Evolutionary conservation across 1,284 basidiomycete genomes (phyloP).

Genomic region (Ustilago cynodontis): DNA sequence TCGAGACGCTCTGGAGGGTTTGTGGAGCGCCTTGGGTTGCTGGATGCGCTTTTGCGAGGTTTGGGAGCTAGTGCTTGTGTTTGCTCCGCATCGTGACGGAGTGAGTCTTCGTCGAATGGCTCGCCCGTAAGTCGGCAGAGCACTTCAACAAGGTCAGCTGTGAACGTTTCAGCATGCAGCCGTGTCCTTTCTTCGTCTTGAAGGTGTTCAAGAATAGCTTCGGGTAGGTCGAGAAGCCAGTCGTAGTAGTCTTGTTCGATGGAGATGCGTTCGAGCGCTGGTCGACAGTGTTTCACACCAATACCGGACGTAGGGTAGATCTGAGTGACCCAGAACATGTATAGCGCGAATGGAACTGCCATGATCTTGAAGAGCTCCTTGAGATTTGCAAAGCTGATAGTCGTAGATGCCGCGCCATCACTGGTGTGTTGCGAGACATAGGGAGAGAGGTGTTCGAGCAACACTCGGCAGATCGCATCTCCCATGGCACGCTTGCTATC

Average conservation of each 20-base stretch:
- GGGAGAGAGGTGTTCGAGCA: conserved; percentile 25
- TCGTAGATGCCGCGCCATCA: background rate
- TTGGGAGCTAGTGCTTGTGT: background rate
- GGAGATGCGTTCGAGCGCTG: conserved; percentile 33
- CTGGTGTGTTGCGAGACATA: background rate
- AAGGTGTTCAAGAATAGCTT: conserved; percentile 20
- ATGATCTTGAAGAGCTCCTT: conserved; percentile 24
- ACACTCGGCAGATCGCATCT: conserved; percentile 33
- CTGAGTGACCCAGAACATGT: conserved; percentile 43
- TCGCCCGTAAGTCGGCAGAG: conserved; percentile 26
- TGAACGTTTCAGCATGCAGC: conserved; percentile 5
- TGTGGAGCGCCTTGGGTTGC: background rate
- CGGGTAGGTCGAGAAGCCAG: conserved; percentile 27
- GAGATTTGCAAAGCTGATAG: conserved; percentile 18
- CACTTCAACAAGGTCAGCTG: conserved; percentile 34
- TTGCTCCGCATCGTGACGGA: background rate
- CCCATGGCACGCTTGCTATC: conserved; percentile 36
- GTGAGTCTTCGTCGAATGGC: background rate
- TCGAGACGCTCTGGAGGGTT: background rate
- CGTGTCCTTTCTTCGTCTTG: conserved; percentile 18
- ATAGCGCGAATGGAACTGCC: conserved; percentile 36
- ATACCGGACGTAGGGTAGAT: conserved; percentile 35
- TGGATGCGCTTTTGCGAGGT: background rate
- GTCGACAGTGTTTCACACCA: conserved; percentile 40
- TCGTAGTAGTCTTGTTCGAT: conserved; percentile 48